Conservation (phyloP, 805 yeast genomes). For the Saccharomycopsis schoenii region DNA sequence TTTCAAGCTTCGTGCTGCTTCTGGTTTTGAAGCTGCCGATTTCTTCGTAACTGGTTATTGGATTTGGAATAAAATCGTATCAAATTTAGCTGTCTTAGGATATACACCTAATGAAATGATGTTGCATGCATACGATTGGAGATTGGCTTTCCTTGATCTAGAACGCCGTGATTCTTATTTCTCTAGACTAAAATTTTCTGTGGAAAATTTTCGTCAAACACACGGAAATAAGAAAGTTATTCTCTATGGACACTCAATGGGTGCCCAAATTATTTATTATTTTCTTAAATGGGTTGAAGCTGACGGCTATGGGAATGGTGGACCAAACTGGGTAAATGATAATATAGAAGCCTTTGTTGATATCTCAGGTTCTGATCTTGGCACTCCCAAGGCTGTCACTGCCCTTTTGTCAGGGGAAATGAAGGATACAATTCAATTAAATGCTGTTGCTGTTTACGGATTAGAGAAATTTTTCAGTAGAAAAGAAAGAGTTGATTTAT, state of each 20-base stretch:
- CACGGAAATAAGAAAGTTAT: conserved; percentile 52
- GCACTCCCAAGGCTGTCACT: conserved; percentile 90
- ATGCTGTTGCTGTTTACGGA: conserved; percentile 87
- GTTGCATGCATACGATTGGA: conserved; percentile 94
- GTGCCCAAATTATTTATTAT: conserved; percentile 79
- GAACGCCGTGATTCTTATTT: conserved; percentile 85
- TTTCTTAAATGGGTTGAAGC: conserved; percentile 98
- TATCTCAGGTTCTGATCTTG: conserved; percentile 81
- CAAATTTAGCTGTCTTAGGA: conserved; percentile 87
- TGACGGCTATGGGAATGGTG: conserved; percentile 90
- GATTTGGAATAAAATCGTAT: conserved; percentile 97
- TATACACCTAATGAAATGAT: conserved; percentile 87
- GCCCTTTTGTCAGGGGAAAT: conserved; percentile 95
- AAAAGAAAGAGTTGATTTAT: conserved; percentile 77
- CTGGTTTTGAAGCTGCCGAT: conserved; percentile 95
- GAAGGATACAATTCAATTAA: conserved; percentile 94
- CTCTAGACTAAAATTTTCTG: conserved; percentile 57
- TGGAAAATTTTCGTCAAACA: conserved; percentile 46
- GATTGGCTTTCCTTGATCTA: conserved; percentile 79
- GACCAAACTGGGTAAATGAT: conserved; percentile 76
- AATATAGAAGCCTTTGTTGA: conserved; percentile 75
- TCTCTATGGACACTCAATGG: conserved; percentile 94
- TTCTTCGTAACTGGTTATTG: conserved; percentile 96
- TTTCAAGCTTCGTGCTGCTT: conserved; percentile 77
- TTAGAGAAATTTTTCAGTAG: conserved; percentile 88